phyloP scores from a whole-genome alignment of 2,329 filamentous ascomycete genomes.

The Talaromyces sp. region DNA sequence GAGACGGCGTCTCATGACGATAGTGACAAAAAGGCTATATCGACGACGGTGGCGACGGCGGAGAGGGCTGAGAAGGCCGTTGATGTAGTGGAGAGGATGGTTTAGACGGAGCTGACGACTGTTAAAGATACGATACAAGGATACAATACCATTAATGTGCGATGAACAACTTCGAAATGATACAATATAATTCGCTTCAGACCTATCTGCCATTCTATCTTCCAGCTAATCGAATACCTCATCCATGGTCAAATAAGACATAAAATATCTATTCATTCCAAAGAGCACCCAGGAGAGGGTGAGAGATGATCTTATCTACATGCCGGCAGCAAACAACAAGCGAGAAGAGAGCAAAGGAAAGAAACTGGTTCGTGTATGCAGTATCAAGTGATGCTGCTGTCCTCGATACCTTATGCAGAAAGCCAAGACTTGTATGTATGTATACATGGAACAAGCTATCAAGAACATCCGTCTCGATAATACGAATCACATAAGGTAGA shows the following conservation, averaged over 20 bases:
- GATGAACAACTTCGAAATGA: not conserved
- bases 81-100: slow-evolving; percentile 48
- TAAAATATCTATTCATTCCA: not conserved
- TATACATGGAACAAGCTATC: not conserved
- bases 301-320: not conserved
- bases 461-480: not conserved
- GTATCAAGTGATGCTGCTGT: not conserved
- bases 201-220: not conserved
- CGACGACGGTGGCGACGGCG: slow-evolving; percentile 46
- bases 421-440: not conserved
- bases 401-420: not conserved
- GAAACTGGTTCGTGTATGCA: not conserved
- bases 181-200: not conserved
- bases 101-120: slow-evolving; percentile 19
- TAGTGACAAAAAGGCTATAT: slow-evolving; percentile 33
- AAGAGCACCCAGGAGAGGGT: not conserved
- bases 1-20: slow-evolving; percentile 20
- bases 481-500: not conserved
- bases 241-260: not conserved
- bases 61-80: slow-evolving; percentile 44
- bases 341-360: not conserved
- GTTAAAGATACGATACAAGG: not conserved
- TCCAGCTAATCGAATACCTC: not conserved
- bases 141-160: not conserved
- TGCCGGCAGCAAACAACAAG: not conserved